These are phyloP conservation scores for Metarhizium rileyi DNA, from an alignment of 2,329 filamentous ascomycete species.

Conservation along the genomic window DNA sequence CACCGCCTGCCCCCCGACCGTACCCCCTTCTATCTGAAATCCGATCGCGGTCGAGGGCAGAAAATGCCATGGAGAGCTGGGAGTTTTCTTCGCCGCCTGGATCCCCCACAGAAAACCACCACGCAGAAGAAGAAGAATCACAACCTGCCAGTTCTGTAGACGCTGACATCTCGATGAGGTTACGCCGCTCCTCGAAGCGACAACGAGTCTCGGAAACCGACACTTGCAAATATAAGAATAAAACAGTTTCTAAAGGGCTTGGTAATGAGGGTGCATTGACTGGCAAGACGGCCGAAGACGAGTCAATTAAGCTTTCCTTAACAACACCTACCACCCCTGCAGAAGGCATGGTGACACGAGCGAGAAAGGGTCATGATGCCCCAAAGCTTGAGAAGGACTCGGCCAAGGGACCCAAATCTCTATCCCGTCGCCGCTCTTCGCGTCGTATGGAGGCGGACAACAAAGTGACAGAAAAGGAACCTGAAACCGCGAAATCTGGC, in stretches of 20 bases:
- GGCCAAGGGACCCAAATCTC: background rate
- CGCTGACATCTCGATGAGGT: conserved; percentile 8
- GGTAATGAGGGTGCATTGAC: conserved; percentile 2
- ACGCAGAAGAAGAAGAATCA: conserved; percentile 11
- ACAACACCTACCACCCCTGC: background rate
- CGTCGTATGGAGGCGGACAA: background rate
- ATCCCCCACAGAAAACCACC: conserved; percentile 33
- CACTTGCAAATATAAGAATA: background rate
- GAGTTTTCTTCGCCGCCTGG: conserved; percentile 49
- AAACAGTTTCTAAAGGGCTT: background rate
- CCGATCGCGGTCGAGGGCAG: conserved; percentile 33
- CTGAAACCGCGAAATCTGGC: conserved; percentile 3
- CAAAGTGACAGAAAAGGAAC: background rate
- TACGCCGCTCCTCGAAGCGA: conserved; percentile 10
- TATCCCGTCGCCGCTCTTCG: conserved; percentile 1
- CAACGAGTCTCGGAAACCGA: conserved; percentile 4
- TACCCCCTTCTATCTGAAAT: conserved; percentile 44
- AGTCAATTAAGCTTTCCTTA: background rate
- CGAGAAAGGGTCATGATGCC: conserved; percentile 1
- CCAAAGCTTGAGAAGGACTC: background rate
- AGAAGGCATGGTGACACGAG: conserved; percentile 1
- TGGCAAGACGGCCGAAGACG: background rate
- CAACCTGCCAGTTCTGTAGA: conserved; percentile 8
- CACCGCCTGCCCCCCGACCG: conserved; percentile 44
- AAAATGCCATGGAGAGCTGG: conserved; percentile 31